Base-by-base conservation (phyloP, 768 basidiomycete genomes). In the Trametes meyenii region DNA sequence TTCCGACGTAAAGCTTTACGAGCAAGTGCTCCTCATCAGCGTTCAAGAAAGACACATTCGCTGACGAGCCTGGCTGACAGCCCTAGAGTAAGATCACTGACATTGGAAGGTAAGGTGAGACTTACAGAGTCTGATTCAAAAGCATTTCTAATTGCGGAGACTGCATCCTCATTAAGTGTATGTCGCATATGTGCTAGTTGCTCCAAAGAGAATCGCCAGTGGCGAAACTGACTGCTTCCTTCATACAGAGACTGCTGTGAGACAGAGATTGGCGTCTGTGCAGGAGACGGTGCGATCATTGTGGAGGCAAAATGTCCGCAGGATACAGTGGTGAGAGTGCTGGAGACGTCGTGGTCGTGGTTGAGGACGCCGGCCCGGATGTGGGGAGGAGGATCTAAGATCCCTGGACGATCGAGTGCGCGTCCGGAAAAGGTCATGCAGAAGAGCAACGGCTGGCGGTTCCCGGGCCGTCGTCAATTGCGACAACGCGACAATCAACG, bases 121-220 rank as follows among this genome's bases (percentile, higher is more conserved):
- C 74, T 62, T 78, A 92, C 95, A 84, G 88, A 83, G 67, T 94
- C 89, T 26, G 79, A 81, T 69, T 96, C 90, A 56, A 95, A 87
- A 21, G 92, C 88, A 36, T 78, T 78, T 54, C 85, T 84, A 68
- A 98, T 96, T 5, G 83, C 86, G 48, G 83, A 78, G 24, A 96
- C 88, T 1, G 93, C 91, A 24, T 83, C 86, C 29, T 77, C 74
- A 69, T 96, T 99, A 63, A 97, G 75, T 19, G 85, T 78, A 11
- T 75, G 68, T 17, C 97, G 83, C 45, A 87, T 82, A 14, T 78
- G 67, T 7, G 70, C 76, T 3, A 99, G 83, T 56, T 84, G 78
- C 48, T 86, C 82, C 14, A 80, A 76, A 0, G 95, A 94, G 73
- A 88, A 97, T 52, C 95, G 79, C 97, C 97, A 99, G 71, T 95